Percentiles rank a stretch among this genome's conserved stretches.
phyloP scores from a whole-genome alignment of 2,329 filamentous ascomycete genomes.

The Exophiala dermatitidis region DNA sequence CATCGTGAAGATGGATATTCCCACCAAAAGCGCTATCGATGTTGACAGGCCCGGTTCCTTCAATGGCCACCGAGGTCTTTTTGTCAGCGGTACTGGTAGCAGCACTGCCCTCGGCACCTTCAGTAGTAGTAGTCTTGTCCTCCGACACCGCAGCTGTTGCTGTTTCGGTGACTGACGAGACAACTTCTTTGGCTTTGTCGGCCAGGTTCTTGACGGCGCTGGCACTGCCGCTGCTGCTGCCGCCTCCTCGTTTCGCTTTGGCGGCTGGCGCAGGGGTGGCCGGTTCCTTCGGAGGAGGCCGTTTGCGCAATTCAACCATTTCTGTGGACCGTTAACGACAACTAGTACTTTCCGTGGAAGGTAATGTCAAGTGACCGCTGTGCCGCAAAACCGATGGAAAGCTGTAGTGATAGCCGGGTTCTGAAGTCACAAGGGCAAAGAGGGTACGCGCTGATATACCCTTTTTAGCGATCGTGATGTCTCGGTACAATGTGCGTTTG shows the following conservation, averaged over 20 bases:
- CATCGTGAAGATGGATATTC: slow-evolving; percentile 79
- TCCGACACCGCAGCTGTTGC: not conserved
- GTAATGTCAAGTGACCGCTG: too few species aligned
- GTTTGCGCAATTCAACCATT: slow-evolving; percentile 55
- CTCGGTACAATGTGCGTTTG: too few species aligned
- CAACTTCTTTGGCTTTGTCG: slow-evolving; percentile 29
- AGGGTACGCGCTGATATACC: too few species aligned
- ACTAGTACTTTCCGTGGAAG: too few species aligned
- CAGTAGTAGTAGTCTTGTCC: slow-evolving; percentile 3
- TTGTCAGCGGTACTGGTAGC: slow-evolving; percentile 19
- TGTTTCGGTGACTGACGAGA: not conserved
- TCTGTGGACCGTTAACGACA: not conserved
- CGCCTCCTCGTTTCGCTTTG: slow-evolving; percentile 41
- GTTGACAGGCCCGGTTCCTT: slow-evolving; percentile 48
- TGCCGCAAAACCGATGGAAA: too few species aligned
- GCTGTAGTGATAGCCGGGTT: too few species aligned
- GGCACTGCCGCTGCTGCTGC: too few species aligned
- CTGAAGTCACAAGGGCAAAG: too few species aligned
- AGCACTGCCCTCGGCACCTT: not conserved
- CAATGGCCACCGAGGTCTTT: slow-evolving; percentile 33
- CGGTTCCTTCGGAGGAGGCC: slow-evolving; percentile 47
- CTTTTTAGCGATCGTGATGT: too few species aligned
- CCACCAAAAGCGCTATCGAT: slow-evolving; percentile 45
- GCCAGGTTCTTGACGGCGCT: slow-evolving; percentile 30
- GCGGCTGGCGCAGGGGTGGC: slow-evolving; percentile 42